These are phyloP conservation scores for Cryphonectria nitschkei DNA, from an alignment of 2,329 filamentous ascomycete genomes.

Conservation along the genomic window DNA sequence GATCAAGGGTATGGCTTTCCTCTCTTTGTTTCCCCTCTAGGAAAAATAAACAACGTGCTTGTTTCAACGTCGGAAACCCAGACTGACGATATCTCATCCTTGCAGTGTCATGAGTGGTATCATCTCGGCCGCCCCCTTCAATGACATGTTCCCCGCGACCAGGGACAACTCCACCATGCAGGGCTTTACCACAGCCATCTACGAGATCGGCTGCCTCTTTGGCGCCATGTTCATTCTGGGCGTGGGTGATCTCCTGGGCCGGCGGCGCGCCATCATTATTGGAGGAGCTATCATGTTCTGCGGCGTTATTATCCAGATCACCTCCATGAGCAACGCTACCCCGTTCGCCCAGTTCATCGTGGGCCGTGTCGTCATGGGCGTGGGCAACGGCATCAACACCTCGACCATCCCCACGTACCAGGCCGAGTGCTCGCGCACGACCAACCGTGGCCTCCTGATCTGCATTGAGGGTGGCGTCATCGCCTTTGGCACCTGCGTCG, in stretches of 20 bases:
- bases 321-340: conserved; percentile 35
- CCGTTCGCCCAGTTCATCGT: conserved; percentile 51
- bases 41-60: not conserved
- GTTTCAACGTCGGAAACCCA: not conserved
- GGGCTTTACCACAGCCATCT: conserved; percentile 51
- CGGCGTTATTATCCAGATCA: conserved; percentile 62
- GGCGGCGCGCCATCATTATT: conserved; percentile 58
- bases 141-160: conserved; percentile 50
- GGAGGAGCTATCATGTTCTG: conserved; percentile 63
- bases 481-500: conserved; percentile 45
- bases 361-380: conserved; percentile 54
- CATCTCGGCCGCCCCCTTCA: conserved; percentile 55
- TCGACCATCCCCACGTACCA: conserved; percentile 52
- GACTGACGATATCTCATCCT: conserved; percentile 16
- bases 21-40: not conserved
- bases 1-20: conserved; percentile 49
- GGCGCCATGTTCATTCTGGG: conserved; percentile 54
- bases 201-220: conserved; percentile 49
- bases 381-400: conserved; percentile 57
- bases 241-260: conserved; percentile 56
- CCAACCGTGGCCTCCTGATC: conserved; percentile 47
- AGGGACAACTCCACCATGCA: conserved; percentile 50
- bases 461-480: conserved; percentile 51
- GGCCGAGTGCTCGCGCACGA: conserved; percentile 50
- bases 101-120: conserved; percentile 55